phyloP scores from a whole-genome alignment of 192 early-diverging fungal species.

The Physocladia obscura region DNA sequence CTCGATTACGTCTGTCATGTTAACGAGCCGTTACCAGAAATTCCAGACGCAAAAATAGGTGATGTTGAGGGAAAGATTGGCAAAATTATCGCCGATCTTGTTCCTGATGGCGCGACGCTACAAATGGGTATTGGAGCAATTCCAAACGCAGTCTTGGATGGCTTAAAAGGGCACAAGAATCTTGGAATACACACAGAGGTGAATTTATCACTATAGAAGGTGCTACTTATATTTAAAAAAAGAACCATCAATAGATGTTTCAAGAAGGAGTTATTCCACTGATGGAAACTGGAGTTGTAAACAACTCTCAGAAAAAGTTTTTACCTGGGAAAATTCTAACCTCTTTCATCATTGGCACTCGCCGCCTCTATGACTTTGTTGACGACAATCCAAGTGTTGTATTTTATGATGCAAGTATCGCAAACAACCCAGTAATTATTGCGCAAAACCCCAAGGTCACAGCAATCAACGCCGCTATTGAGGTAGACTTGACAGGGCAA shows the following conservation, averaged over 20 bases:
- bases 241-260: too few species aligned
- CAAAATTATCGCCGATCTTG: constrained; percentile 41
- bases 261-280: constrained; percentile 49
- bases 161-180: constrained; percentile 43
- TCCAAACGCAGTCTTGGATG: constrained; percentile 50
- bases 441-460: constrained; percentile 48
- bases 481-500: constrained; percentile 54
- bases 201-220: too few species aligned
- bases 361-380: constrained; percentile 43
- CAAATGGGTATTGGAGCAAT: constrained; percentile 56
- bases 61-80: constrained; percentile 49
- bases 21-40: constrained; percentile 35
- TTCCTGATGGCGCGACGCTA: constrained; percentile 48
- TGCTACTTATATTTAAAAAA: too few species aligned
- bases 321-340: constrained; percentile 40
- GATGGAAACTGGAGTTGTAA: constrained; percentile 46
- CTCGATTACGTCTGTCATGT: constrained; percentile 48
- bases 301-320: constrained; percentile 43
- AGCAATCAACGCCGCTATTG: constrained; percentile 53
- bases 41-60: neutral
- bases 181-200: constrained; percentile 55
- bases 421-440: constrained; percentile 51
- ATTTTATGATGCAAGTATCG: constrained; percentile 43
- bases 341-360: constrained; percentile 39
- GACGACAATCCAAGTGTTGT: constrained; percentile 47